Conservation (phyloP, 2,329 filamentous ascomycete genomes). For the Ceratocystis lukuohia region DNA sequence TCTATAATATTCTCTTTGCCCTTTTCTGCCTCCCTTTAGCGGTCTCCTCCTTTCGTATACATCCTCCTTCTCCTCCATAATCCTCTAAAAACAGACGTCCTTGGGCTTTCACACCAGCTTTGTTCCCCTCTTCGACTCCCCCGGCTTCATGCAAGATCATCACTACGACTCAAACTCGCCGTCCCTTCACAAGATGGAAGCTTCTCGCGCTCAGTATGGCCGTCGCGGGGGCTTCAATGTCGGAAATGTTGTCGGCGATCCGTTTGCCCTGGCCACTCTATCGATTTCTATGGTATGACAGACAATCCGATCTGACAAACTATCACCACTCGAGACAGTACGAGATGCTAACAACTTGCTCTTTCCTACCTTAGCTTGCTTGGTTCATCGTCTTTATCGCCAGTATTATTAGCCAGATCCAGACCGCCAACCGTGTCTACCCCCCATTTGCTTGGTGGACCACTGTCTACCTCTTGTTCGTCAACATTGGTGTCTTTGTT, state of each 20-base stretch:
- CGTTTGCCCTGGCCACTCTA: slow-evolving; percentile 85
- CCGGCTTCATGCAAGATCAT: slow-evolving; percentile 45
- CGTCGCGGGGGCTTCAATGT: slow-evolving; percentile 53
- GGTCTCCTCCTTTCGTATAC: neutral
- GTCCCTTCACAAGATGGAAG: slow-evolving; percentile 70
- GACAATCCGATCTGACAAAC: neutral
- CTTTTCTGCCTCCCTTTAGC: neutral
- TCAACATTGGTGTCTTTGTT: slow-evolving; percentile 65
- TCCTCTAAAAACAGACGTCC: no score
- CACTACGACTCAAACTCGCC: slow-evolving; percentile 62
- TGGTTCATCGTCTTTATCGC: slow-evolving; percentile 89
- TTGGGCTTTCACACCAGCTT: neutral
- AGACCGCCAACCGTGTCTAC: slow-evolving; percentile 38
- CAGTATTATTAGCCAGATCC: slow-evolving; percentile 40
- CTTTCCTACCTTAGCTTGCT: slow-evolving; percentile 54
- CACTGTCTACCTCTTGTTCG: slow-evolving; percentile 69
- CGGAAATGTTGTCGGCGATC: slow-evolving; percentile 88
- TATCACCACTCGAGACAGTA: neutral
- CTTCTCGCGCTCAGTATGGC: slow-evolving; percentile 43
- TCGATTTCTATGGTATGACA: slow-evolving; percentile 73
- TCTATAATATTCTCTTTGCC: neutral
- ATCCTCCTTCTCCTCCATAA: neutral
- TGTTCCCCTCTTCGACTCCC: neutral
- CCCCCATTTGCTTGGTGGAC: slow-evolving; percentile 91
- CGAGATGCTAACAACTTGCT: neutral